Percentiles rank a stretch among this genome's conserved stretches.
These are phyloP conservation scores for Aechmea fasciata DNA, from an alignment of 176 grass and related monocot genomes.

Conservation along the genomic window DNA sequence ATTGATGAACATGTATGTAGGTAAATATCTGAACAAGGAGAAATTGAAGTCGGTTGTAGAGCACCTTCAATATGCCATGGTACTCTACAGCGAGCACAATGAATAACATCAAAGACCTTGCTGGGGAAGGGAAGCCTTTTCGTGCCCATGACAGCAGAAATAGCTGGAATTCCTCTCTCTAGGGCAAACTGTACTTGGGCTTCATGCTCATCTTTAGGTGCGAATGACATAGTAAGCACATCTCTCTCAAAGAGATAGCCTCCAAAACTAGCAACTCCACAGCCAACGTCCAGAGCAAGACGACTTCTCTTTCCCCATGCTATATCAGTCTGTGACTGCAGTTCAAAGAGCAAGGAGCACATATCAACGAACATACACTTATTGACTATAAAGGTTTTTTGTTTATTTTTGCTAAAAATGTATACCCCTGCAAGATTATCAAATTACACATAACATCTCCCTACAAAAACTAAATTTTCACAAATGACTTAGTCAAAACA, in stretches of 20 bases:
- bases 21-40: neutral
- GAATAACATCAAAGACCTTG: constrained; percentile 73
- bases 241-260: constrained; percentile 71
- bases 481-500: no score
- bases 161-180: constrained; percentile 87
- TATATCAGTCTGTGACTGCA: constrained; percentile 58
- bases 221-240: constrained; percentile 77
- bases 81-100: constrained; percentile 81
- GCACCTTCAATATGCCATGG: constrained; percentile 95
- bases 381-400: neutral
- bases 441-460: no score
- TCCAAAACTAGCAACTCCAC: constrained; percentile 83
- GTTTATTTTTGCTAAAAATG: no score
- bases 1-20: no score
- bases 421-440: no score
- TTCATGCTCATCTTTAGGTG: constrained; percentile 90
- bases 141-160: constrained; percentile 91
- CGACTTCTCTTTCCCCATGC: constrained; percentile 56
- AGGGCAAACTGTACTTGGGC: constrained; percentile 90
- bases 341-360: neutral
- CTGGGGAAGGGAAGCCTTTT: constrained; percentile 79
- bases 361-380: neutral
- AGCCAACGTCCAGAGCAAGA: constrained; percentile 74
- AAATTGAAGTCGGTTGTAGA: neutral
- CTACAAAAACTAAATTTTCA: no score